Base-by-base conservation (phyloP, 176 grass and related monocot species). In the Thinopyrum elongatum region DNA sequence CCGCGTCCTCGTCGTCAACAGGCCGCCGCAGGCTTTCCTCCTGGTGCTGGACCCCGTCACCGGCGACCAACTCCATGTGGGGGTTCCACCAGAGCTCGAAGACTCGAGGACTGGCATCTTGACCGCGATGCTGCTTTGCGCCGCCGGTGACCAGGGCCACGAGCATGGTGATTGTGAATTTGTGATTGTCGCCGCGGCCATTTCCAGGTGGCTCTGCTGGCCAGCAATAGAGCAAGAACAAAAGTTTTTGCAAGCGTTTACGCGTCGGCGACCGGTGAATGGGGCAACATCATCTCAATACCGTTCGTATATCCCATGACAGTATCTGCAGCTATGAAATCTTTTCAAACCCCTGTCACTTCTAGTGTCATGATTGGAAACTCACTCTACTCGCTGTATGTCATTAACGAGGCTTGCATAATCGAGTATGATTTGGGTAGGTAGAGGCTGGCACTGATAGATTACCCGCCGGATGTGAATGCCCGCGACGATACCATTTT, bases 1-100 rank as follows among this genome's bases (percentile, higher is more conserved):
- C 63, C 74, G 44, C 9, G 46, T 36, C 22, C 74, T 78, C 3
- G 7, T 58, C 31, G 3, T 55, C 22, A 39, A 38, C 30, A 31
- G 0, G 8, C 2, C 6, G 44, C 2, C 16, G 8, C 34, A 27
- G 3, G 34, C 15, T 47, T 6, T 15, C 9, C n/a, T 84, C 10
- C 11, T 84, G 17, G 57, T 84, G 14, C 76, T 58, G 82, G 72
- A 76, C 28, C 71, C 71, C 4, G 22, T 84, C 28, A 65, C 58
- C 2, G 58, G 21, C 4, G 38, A 65, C 0, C 38, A 47, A 12
- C 21, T 19, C 11, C 17, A 13, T 4, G 11, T 84, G 12, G 19
- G 1, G 0, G 35, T 33, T 7, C 22, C 70, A 58, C 8, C 67
- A 1, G 33, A 70, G 31, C 4, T 38, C 33, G 1, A 38, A 8